Evolutionary conservation across 1,139 yeast genomes (phyloP), one percentile per base, ranked within the genome.

Genomic region (Nematodospora anomalae): DNA sequence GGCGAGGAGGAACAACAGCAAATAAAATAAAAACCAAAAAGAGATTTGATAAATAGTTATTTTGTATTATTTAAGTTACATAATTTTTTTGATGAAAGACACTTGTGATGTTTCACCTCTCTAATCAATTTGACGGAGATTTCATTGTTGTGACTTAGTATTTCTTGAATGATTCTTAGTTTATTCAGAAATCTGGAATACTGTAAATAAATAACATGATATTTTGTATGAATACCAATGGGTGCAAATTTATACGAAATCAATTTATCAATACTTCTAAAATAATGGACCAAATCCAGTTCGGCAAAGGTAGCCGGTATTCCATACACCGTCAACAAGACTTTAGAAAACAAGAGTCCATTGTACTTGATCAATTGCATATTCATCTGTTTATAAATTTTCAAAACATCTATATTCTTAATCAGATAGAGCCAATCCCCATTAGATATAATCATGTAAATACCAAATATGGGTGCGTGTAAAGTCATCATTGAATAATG

Each of bases 201-300:
- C 20, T 43, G 44, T 29, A 43, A 30, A n/a, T 36, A 23, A 6
- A 43, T 30, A 2, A 43, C 45, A 33, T 43, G 43, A 26, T 26
- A 43, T 16, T 26, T 35, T 20, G 41, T 38, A 13, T 5, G 8
- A 13, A 16, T 16, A 3, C 42, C 38, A 11, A 26, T 22, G 6
- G 45, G 41, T 15, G 43, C 43, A 30, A 42, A 42, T 16, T 18
- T 26, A 21, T 26, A 41, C 1, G 44, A 41, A 18, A 41, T 26
- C 14, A 43, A 30, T n/a, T 38, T 28, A 11, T 41, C 45, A 16
- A 38, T 28, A 7, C 10, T 12, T 20, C 32, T 26, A 22, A 43
- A 43, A 15, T 14, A 32, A 4, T 13, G n/a, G 22, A 43, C 16
- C 25, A 43, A 38, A 10, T 29, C 20, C 4, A 9, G 10, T 16